Evolutionary conservation across 352 stramenopile genomes (phyloP), one percentile per base, ranked within the genome.

Genomic region (Phytophthora colocasiae): DNA sequence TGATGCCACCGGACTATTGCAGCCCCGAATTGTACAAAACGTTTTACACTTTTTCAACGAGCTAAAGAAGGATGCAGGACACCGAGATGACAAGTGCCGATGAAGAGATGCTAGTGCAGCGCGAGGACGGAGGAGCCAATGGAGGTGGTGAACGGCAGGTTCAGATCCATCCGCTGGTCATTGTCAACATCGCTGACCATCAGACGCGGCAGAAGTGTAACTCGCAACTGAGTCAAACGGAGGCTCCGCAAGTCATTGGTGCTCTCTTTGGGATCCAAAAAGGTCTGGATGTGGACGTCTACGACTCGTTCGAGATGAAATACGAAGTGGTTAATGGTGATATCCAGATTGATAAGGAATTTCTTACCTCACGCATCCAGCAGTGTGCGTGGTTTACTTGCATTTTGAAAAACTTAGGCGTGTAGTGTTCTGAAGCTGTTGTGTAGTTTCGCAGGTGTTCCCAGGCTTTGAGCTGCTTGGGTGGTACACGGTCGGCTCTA

Each of bases 101-200:
- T 46, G 75, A 77, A 54, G 66, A 63, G 59, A 75, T 82, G 65
- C 57, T 78, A 7, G 71, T 80, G 63, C 75, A 78, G 65, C 71
- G 73, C 32, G 79, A 87, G 36, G 79, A 82, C 26, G 66, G 71
- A 56, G 65, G 69, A 38, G 69, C 67, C 10, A 52, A n/a, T 3
- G 81, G 80, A 0, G 80, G 81, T 7, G 84, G 78, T 12, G 85
- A 93, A 69, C 73, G 85, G 1, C 81, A 89, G 56, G 83, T 93
- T 22, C 78, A 91, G 63, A 80, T 96, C 56, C 87, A 96, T 46
- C 87, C 87, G 59, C 82, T 98, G 26, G 92, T 97, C 34, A 87
- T 98, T 69, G 95, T 98, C 58, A 97, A 97, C 73, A 91, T 98
- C 58, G 91, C 92, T 1, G 96, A 99, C 75, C 96, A 99, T 75